Base-by-base conservation (phyloP, 768 basidiomycete genomes). In the Hygrophoropsis aurantiaca region DNA sequence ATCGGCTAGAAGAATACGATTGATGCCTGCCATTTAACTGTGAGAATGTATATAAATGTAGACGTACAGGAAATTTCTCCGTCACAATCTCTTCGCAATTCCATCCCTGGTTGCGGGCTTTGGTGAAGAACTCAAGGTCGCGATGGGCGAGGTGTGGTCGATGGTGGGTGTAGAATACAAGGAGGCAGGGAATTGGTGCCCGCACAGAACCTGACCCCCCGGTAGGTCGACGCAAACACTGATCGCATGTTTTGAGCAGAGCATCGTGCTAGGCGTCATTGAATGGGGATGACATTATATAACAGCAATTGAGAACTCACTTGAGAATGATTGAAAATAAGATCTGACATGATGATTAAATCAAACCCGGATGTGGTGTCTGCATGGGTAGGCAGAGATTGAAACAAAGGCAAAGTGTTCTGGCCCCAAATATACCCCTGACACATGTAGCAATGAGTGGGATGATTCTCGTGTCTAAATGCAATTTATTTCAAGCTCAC, bases 321-420 rank as follows among this genome's bases (percentile, higher is more conserved):
- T 72, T 94, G 91, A 1, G 93, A 93, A 56, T 95, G 94, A 56
- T 94, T 97, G 68, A 95, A 97, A 26, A 97, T 80, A 26, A 98
- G 80, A 67, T 98, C 94, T 2, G 92, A 94, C 46, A 97, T 74
- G 50, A 98, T 83, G 44, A 97, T 77, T 18, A 95, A 59, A 57
- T 95, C 83, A 58, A 90, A 97, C 24, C 69, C 66, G n/a, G 3
- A 55, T 52, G 27, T 49, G 51, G 4, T 52, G 25, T 60, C 55
- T 6, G 46, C 33, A 20, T 51, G 51, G 23, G 42, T 23, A 19
- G 65, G 65, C 0, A 65, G 45, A 5, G 51, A 23, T 9, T 51
- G 51, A 18, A 84, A 55, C 6, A 89, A 67, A 1, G 72, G 64
- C 8, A 67, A 49, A 13, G 27, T 30, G 27, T 13, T 58, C 11